Conservation (phyloP, 1,284 basidiomycete genomes). For the Sporisorium iseilematis-ciliati region DNA sequence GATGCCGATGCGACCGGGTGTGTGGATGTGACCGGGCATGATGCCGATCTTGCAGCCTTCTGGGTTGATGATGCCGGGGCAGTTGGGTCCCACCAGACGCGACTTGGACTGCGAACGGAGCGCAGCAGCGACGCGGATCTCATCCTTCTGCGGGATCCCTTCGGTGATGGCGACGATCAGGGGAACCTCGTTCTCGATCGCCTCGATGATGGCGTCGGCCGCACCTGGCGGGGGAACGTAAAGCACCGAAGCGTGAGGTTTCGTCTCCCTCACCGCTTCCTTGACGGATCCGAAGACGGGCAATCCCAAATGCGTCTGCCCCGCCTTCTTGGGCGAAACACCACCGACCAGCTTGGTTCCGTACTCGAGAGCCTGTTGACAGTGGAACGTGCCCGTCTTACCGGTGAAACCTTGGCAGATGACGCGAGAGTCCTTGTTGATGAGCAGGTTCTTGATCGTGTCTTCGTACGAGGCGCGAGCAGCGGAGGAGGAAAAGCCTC, state of each 20-base stretch:
- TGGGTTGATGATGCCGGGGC: conserved; percentile 97
- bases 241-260: conserved; percentile 66
- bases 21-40: conserved; percentile 98
- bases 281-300: conserved; percentile 93
- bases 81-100: conserved; percentile 87
- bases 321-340: conserved; percentile 97
- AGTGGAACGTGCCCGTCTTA: conserved; percentile 99
- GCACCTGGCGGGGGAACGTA: conserved; percentile 69
- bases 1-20: conserved; percentile 87
- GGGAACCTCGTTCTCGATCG: conserved; percentile 68
- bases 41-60: conserved; percentile 99
- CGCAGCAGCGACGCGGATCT: conserved; percentile 83
- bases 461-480: conserved; percentile 77
- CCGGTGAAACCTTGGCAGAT: conserved; percentile 74
- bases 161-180: conserved; percentile 69
- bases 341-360: conserved; percentile 98
- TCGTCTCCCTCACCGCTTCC: conserved; percentile 75
- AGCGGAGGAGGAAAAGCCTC: conserved; percentile 54
- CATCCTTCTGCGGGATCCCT: conserved; percentile 69
- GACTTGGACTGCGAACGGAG: conserved; percentile 94
- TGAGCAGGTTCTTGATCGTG: conserved; percentile 89
- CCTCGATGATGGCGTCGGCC: conserved; percentile 69
- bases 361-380: conserved; percentile 90
- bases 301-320: conserved; percentile 91
- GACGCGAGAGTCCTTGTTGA: conserved; percentile 85